Percentiles rank a stretch among this genome's conserved stretches.
These are phyloP conservation scores for Suhomyces emberorum DNA, from an alignment of 805 yeast species.

Conservation along the genomic window DNA sequence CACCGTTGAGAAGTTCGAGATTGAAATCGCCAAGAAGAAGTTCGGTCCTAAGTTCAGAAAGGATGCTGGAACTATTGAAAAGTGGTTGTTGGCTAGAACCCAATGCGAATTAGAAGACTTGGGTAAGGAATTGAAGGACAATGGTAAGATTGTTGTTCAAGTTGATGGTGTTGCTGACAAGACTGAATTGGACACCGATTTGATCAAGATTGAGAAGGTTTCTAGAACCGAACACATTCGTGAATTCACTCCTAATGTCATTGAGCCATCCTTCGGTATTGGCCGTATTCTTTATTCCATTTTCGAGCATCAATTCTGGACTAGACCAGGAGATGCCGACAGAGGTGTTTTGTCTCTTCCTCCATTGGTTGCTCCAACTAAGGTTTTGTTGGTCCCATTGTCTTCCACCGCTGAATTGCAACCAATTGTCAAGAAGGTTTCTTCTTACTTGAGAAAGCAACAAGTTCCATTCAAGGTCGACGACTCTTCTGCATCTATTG, in stretches of 20 bases:
- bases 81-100: conserved; percentile 69
- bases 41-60: conserved; percentile 98
- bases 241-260: conserved; percentile 94
- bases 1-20: conserved; percentile 77
- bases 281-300: conserved; percentile 93
- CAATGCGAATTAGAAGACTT: conserved; percentile 82
- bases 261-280: conserved; percentile 98
- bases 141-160: conserved; percentile 61
- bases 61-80: conserved; percentile 90
- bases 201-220: conserved; percentile 73
- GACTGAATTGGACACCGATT: conserved; percentile 69
- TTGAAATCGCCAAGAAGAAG: conserved; percentile 87
- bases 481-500: conserved; percentile 95
- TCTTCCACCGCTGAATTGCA: conserved; percentile 77
- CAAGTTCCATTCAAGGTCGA: conserved; percentile 95
- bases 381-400: conserved; percentile 91
- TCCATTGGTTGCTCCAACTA: conserved; percentile 96
- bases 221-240: conserved; percentile 85
- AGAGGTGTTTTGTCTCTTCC: conserved; percentile 85
- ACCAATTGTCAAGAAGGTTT: conserved; percentile 69
- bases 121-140: conserved; percentile 59
- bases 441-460: conserved; percentile 66
- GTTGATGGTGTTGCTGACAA: conserved; percentile 64
- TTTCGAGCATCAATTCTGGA: conserved; percentile 94
- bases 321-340: conserved; percentile 86